A percentile compares a stretch with the other conserved stretches of the same genome.
Conservation (phyloP, 345 rosid species). For the Theobroma cacao region DNA sequence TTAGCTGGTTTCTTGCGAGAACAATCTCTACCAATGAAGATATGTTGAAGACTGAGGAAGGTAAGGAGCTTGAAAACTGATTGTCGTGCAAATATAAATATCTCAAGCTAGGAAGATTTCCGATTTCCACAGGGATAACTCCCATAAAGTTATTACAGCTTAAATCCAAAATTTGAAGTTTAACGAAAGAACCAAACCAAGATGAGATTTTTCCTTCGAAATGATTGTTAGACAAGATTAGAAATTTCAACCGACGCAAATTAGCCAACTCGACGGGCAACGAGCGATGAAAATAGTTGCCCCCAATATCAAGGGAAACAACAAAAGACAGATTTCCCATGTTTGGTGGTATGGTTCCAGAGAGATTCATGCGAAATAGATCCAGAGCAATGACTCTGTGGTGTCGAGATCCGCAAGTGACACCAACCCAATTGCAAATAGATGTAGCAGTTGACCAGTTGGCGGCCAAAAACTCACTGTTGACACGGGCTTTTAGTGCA, state of each 20-base stretch:
- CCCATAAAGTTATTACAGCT: neutral
- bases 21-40: neutral
- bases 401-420: slow-evolving; percentile 2
- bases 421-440: slow-evolving; percentile 16
- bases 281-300: slow-evolving; percentile 14
- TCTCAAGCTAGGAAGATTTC: neutral
- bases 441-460: slow-evolving; percentile 7
- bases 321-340: slow-evolving; percentile 20
- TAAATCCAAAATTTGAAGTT: neutral
- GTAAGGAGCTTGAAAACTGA: slow-evolving; percentile 14
- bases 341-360: slow-evolving; percentile 16
- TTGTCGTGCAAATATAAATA: neutral
- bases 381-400: slow-evolving; percentile 13
- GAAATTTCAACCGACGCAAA: neutral
- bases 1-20: neutral
- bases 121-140: neutral
- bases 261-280: slow-evolving; percentile 5
- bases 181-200: slow-evolving; percentile 4
- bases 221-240: neutral
- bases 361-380: slow-evolving; percentile 7
- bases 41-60: slow-evolving; percentile 12
- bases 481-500: neutral
- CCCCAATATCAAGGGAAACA: neutral
- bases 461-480: neutral
- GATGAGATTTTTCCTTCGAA: slow-evolving; percentile 15